Evolutionary conservation across 78 protist species (phyloP).

Genomic region (Capsaspora owczarzaki): DNA sequence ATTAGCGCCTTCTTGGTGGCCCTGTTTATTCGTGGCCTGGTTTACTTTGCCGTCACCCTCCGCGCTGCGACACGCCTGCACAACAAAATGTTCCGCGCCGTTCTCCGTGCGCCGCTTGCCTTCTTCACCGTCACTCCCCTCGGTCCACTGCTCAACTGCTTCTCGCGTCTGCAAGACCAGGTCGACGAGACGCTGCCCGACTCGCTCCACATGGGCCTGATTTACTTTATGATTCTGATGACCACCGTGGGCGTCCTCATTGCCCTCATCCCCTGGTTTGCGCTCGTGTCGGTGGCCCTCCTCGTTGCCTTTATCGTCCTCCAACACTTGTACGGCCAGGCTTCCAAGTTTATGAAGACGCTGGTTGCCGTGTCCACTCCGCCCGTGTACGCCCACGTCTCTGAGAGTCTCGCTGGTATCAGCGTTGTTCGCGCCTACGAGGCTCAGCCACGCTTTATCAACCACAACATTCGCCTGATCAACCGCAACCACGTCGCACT

Average conservation of each 20-base stretch:
- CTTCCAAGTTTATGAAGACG: background rate
- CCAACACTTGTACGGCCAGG: background rate
- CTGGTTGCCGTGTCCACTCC: background rate
- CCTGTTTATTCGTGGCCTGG: background rate
- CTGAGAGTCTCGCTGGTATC: constrained; percentile 30
- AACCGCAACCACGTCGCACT: background rate
- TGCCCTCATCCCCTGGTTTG: background rate
- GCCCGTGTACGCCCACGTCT: constrained; percentile 27
- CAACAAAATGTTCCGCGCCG: background rate
- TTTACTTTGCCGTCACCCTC: background rate
- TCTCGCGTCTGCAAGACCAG: background rate
- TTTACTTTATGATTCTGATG: background rate
- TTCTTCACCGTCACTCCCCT: constrained; percentile 21
- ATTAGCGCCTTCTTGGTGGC: background rate
- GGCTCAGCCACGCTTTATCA: background rate
- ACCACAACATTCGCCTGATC: background rate
- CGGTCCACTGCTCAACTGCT: constrained; percentile 29
- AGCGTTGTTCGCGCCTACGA: constrained; percentile 36
- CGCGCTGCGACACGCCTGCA: background rate
- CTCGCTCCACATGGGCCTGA: background rate
- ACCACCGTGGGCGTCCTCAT: background rate
- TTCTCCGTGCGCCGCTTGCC: background rate
- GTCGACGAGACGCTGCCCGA: constrained; percentile 15
- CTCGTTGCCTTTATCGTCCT: background rate
- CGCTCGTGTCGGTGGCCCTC: background rate